Conservation (phyloP, 495 filamentous ascomycete genomes). For the Aspergillus bridgeri region DNA sequence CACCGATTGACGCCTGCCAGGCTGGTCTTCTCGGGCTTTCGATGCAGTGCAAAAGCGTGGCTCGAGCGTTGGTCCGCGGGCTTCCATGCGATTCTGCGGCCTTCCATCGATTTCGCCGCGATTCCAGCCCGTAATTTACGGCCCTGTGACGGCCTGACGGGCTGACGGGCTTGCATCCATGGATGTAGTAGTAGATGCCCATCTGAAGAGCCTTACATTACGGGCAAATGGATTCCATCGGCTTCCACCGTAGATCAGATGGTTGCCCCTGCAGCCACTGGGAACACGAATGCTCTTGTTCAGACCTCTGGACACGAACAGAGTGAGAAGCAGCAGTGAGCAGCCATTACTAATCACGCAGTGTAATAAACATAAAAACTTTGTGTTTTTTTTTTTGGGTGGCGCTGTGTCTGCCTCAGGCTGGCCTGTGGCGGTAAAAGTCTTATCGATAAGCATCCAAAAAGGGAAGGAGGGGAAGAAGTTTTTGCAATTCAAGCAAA, state of each 20-base stretch:
- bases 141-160: neutral
- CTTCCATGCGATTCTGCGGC: slow-evolving; percentile 29
- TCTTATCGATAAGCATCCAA: neutral
- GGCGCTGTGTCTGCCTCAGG: neutral
- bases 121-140: slow-evolving; percentile 13
- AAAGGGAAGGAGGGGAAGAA: no score
- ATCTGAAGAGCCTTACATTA: neutral
- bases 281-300: no score
- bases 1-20: neutral
- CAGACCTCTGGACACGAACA: no score
- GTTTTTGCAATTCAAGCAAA: no score
- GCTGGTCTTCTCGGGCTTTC: slow-evolving; percentile 21
- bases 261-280: no score
- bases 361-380: no score
- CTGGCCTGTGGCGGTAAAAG: neutral
- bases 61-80: slow-evolving; percentile 30
- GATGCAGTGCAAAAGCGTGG: slow-evolving; percentile 22
- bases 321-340: no score
- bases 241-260: no score
- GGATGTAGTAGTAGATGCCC: no score
- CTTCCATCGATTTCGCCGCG: slow-evolving; percentile 34
- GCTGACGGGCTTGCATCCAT: neutral
- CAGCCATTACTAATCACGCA: no score
- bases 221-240: no score
- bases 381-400: neutral